phyloP scores from a whole-genome alignment of 1,139 yeast genomes.

The Hanseniaspora sp. region DNA sequence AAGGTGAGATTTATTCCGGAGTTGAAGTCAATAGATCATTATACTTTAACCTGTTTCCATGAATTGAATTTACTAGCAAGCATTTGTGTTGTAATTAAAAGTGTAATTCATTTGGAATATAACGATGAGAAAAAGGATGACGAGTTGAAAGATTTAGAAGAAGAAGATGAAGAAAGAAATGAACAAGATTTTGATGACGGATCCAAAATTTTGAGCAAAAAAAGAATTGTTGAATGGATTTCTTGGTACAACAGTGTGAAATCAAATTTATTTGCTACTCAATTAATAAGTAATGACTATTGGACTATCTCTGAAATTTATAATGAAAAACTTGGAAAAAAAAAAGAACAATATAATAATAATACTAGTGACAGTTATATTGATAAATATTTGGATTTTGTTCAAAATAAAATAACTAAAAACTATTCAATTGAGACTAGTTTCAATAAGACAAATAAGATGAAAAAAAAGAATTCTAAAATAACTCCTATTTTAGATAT shows the following conservation, averaged over 20 bases:
- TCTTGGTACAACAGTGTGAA: not conserved
- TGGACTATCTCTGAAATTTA: not conserved
- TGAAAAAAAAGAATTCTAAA: constrained; percentile 8
- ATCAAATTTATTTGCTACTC: not conserved
- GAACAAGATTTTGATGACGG: constrained; percentile 8
- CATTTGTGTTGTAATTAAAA: not conserved
- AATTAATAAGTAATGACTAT: constrained; percentile 4
- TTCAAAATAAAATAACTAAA: not conserved
- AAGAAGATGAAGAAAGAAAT: no score
- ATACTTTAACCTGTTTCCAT: constrained; percentile 2
- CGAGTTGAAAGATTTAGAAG: no score
- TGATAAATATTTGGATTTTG: constrained; percentile 6
- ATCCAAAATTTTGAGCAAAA: constrained; percentile 4
- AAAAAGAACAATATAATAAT: no score
- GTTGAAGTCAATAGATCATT: constrained; percentile 8
- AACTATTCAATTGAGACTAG: not conserved
- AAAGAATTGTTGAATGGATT: not conserved
- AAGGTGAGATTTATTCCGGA: not conserved
- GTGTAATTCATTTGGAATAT: constrained; percentile 5
- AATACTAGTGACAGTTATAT: no score
- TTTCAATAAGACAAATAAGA: not conserved
- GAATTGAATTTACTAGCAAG: constrained; percentile 1
- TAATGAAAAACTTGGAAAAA: no score
- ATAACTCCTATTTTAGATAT: not conserved
- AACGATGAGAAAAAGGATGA: no score